Base-by-base conservation (phyloP, 2,329 filamentous ascomycete genomes). In the Aciculosporium take region DNA sequence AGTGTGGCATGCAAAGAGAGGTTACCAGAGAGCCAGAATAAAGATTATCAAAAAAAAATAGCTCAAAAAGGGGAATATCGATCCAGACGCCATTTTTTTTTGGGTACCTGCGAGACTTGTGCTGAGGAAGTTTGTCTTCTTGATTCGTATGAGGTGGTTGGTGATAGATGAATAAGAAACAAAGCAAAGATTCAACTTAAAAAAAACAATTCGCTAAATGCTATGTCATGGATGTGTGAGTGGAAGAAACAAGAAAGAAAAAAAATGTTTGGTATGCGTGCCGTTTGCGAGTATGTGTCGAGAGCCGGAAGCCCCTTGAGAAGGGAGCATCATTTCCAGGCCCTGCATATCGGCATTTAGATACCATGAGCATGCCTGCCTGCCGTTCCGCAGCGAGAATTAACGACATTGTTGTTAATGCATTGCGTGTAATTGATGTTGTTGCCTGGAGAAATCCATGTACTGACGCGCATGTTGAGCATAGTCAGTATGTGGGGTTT, bases 201-300 rank as follows among this genome's bases (percentile, higher is more conserved):
- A n/a, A n/a, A 23, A 35, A 49, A 51, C 45, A 53, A 59, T 50
- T 62, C 63, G 63, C 64, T 67, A 64, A 63, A 67, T 67, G 64
- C 65, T 60, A 60, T 61, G 58, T 64, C 55, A 53, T 60, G 57
- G 53, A 61, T 57, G 50, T 53, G 25, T 27, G 15, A 18, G 21
- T 21, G 10, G 8, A 6, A 15, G 21, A 13, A 24, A 38, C 17
- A 35, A n/a, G n/a, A 35, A 15, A 29, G 15, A 34, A 40, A 28
- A 37, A 15, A n/a, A 30, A 13, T 35, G 32, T 43, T 21, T 8
- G 17, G 21, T 25, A 21, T 40, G 29, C 32, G 21, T 31, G 28
- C 27, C 24, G 12, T 12, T 8, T 29, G 17, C 30, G 15, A 15
- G 10, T 21, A 10, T 17, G 15, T 20, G 18, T 29, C 24, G 9